Evolutionary conservation across 768 basidiomycete genomes (phyloP), one percentile per base, ranked within the genome.

Genomic region (Kwoniella europaea): DNA sequence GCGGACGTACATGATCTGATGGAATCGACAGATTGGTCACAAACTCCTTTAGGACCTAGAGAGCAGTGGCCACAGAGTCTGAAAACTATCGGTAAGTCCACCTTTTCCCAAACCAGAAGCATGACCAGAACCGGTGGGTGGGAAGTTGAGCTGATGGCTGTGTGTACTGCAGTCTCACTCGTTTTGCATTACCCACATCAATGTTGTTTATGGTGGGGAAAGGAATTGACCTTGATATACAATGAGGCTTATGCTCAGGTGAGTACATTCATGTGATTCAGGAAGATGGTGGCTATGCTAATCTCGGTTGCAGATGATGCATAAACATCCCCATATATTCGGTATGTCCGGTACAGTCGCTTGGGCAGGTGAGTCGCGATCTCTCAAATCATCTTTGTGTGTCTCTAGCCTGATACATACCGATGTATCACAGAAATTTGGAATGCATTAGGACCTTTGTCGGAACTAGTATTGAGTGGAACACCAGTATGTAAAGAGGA

Each of bases 161-260:
- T 9, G 5, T 1, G 6, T 5, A 3, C 42, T 20, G 10, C 43
- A n/a, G 67, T 63, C n/a, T 53, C 52, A 5, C 42, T 68, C 0
- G 61, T 68, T 10, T 43, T 80, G 74, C 68, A 76, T 44, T 80
- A 80, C 52, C 79, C 79, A 10, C 75, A 78, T 60, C 79, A 76
- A 62, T 79, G 79, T 50, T 79, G 73, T 54, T 55, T 83, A 13
- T 83, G 82, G 82, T 83, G 80, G 80, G 80, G 80, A n/a, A 63
- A 68, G 46, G 79, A 83, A 9, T 55, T 81, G 16, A 80, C 78
- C 13, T 60, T 81, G 63, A 74, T 83, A 10, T 83, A 83, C 67
- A 83, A 83, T 62, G 74, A 73, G 18, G 74, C 70, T 2, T 83
- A 83, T 58, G 73, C 80, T 12, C 68, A 74, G 53, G 78, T 79